Base-by-base conservation (phyloP, 192 early-diverging fungal species). In the Backusella liffmaniae region DNA sequence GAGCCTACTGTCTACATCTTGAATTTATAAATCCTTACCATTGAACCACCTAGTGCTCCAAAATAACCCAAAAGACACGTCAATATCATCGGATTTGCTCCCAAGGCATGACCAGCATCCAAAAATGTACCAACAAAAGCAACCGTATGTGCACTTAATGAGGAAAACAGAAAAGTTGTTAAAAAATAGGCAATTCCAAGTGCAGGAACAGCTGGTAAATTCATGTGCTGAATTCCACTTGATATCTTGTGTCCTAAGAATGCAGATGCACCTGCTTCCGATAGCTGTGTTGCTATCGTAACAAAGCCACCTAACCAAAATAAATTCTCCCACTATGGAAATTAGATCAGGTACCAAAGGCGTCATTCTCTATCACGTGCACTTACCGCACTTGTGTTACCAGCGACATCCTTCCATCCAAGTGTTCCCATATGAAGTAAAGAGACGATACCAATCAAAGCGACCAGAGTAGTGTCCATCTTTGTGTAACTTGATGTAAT, bases 301-400 rank as follows among this genome's bases (percentile, higher is more conserved):
- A 95, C 86, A 82, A 95, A 93, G 42, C 91, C 90, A 18, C 91
- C 89, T 4, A 95, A 82, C 94, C 94, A 95, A 79, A 93, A 94
- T 67, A 93, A 89, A 5, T 90, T 88, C 74, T 95, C 94, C 94
- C 94, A 95, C 65, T 88, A 77, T 42, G n/a, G 37, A 62, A 73
- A 62, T 37, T 29, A 39, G 34, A 36, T 39, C 30, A 39, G 15
- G 21, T 59, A 39, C 46, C 0, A 70, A 37, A 41, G 35, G n/a
- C 44, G 42, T 30, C 21, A 44, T 30, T 34, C 26, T 6, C 29
- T 42, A 15, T 68, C 39, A 36, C 66, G 18, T 76, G 23, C 8
- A 76, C 74, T 73, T 75, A 73, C 81, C 73, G 90, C 93, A 73
- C 89, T 90, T 73, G 80, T 80, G 79, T 93, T 94, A 41, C 76